phyloP scores from a whole-genome alignment of 139 green algal species.

The Desmodesmus armatus region DNA sequence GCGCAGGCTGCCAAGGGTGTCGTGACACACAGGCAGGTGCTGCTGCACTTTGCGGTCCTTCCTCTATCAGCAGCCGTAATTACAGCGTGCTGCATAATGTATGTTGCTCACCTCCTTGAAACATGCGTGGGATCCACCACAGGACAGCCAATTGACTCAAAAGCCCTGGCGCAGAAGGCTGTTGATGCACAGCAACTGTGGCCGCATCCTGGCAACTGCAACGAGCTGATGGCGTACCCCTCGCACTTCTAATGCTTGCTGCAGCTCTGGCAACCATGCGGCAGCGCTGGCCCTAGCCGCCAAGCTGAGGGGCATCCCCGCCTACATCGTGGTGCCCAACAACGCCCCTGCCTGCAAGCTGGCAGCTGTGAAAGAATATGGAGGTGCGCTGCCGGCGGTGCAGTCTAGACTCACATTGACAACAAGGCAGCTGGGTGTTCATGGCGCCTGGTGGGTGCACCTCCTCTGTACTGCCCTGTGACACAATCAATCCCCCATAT shows the following conservation, averaged over 20 bases:
- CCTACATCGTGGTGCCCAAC: constrained; percentile 79
- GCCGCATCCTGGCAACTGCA: background rate
- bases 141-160: no score
- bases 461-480: no score
- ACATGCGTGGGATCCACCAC: no score
- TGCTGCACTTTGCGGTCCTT: no score
- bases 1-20: constrained; percentile 68
- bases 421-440: no score
- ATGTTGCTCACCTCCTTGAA: background rate
- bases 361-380: constrained; percentile 70
- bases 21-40: constrained; percentile 69
- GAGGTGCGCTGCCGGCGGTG: constrained; percentile 47
- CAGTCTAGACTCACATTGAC: no score
- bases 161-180: no score
- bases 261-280: constrained; percentile 56
- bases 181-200: background rate
- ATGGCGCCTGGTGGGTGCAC: no score
- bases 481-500: no score
- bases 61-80: no score
- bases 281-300: constrained; percentile 69
- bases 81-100: no score
- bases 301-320: constrained; percentile 68
- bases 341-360: constrained; percentile 77
- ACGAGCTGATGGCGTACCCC: background rate
- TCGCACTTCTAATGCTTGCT: background rate